Evolutionary conservation across 805 yeast genomes (phyloP), one percentile per base, ranked within the genome.

Genomic region (Kodamaea restingae): DNA sequence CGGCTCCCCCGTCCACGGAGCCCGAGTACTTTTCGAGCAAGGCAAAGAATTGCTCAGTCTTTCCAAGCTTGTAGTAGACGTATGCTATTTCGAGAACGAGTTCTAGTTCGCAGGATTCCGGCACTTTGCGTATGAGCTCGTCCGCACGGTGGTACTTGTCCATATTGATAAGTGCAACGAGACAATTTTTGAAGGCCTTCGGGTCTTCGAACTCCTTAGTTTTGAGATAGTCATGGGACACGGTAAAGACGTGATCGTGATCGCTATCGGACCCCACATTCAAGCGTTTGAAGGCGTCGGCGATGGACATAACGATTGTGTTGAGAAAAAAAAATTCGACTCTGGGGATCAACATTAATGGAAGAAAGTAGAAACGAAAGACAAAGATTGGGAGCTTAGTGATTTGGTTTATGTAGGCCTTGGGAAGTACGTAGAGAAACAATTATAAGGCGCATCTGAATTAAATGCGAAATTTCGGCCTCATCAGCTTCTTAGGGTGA

Each of bases 81-180:
- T 84, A 83, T 2, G 81, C 78, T 20, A 66, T 62, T 50, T 78
- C 85, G 43, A 81, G 52, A 2, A 69, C 51, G 22, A 74, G 60
- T 15, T 56, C 53, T 11, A 38, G 30, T 8, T 29, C 33, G 21
- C 67, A 53, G 5, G 63, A 69, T 12, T 62, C 63, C 1, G 70
- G 58, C 12, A 67, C 63, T 28, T 65, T 56, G 14, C 62, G 51
- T 33, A 81, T 53, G 26, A 74, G 47, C 39, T 68, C 61, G 14
- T 58, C 47, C 0, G 84, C 87, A 35, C 63, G 60, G 29, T 54
- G 56, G 57, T 76, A 81, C 44, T 67, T 65, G 54, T 82, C 88
- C 41, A 75, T 58, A 49, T 78, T 77, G 54, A 80, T 78, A 52
- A 79, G 64, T 3, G 87, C 76, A 9, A 77, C 75, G 25, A 81